Conservation (phyloP, 345 rosid genomes). For the Citrus mangshanensis region DNA sequence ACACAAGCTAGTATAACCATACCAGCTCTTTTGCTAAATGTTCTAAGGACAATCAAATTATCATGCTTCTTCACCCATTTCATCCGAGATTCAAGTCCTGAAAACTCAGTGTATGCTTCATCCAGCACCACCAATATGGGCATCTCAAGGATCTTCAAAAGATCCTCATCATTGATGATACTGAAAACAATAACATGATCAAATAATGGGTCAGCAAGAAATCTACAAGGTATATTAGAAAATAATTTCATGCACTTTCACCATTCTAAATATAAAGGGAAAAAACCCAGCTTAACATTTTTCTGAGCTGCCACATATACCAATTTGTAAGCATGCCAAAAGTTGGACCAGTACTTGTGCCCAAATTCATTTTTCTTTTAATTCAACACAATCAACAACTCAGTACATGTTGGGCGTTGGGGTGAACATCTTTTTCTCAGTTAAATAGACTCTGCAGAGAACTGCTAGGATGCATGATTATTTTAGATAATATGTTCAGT, state of each 20-base stretch:
- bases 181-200: slow-evolving; percentile 33
- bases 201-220: slow-evolving; percentile 5
- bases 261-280: background rate
- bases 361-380: background rate
- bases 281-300: background rate
- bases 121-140: slow-evolving; percentile 89
- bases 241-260: background rate
- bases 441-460: background rate
- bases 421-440: background rate
- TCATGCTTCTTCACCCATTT: slow-evolving; percentile 94
- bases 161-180: slow-evolving; percentile 68
- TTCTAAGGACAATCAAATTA: slow-evolving; percentile 85
- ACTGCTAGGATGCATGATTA: background rate
- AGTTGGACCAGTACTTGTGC: background rate
- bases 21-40: slow-evolving; percentile 99
- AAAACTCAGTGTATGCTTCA: slow-evolving; percentile 93
- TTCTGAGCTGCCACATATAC: background rate
- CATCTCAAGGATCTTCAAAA: slow-evolving; percentile 70
- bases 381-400: background rate
- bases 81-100: slow-evolving; percentile 79
- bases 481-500: background rate
- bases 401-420: background rate
- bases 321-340: background rate
- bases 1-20: slow-evolving; percentile 11
- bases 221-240: background rate